Base-by-base conservation (phyloP, 441 rosid genomes). In the Eruca vesicaria region DNA sequence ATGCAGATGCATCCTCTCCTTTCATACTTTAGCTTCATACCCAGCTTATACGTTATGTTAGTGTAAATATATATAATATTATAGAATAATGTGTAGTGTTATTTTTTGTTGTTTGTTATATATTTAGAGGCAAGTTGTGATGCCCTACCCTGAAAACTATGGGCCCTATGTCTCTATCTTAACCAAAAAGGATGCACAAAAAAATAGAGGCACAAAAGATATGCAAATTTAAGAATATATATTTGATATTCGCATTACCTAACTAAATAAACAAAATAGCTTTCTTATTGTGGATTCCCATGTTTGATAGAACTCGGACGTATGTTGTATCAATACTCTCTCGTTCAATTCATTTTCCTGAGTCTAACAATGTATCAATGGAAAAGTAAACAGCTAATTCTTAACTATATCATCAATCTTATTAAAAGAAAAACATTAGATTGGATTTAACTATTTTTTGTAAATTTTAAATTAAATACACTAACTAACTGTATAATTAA, bases 161-260 rank as follows among this genome's bases (percentile, higher is more conserved):
- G 71, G 74, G 33, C 19, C 66, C 7, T 63, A 8, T 61, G 11
- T 76, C 66, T 31, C n/a, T 29, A 38, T 50, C 21, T 76, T 63
- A 23, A 50, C 12, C 6, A 20, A 41, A 60, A 67, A 65, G 18
- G 18, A 57, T 12, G 15, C 4, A 38, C 9, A 21, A n/a, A n/a
- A n/a, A n/a, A n/a, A n/a, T n/a, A n/a, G n/a, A n/a, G n/a, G n/a
- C n/a, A n/a, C n/a, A n/a, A n/a, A 68, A 21, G 29, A 19, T 31
- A 5, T 11, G 16, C 0, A 74, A 59, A 31, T 20, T 7, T 59
- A n/a, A 18, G 60, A 31, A 10, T 36, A 31, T 55, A 29, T 20
- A 16, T 35, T 19, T 61, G 7, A 36, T 43, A 8, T 60, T 58
- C 67, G 43, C 38, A 48, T 18, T 28, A n/a, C 11, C 21, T 43